A percentile compares a stretch with the other conserved stretches of the same genome.
These are phyloP conservation scores for Scleroderma citrinum DNA, from an alignment of 768 basidiomycete species.

Conservation along the genomic window DNA sequence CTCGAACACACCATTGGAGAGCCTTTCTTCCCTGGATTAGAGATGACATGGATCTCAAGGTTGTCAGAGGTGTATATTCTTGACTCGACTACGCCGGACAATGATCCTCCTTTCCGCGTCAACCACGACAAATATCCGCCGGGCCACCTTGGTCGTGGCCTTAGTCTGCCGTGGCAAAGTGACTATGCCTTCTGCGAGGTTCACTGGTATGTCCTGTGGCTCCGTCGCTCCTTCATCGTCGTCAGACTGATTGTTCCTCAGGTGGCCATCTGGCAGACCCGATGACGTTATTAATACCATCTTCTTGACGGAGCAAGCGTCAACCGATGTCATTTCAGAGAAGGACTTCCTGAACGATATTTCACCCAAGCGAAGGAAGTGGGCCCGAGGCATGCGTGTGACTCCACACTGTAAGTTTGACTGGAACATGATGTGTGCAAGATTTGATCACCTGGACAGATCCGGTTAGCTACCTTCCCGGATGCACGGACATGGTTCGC, in stretches of 20 bases:
- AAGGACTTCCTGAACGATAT: not conserved
- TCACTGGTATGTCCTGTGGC: constrained; percentile 21
- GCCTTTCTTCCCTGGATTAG: constrained; percentile 32
- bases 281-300: constrained; percentile 6
- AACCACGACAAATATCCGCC: constrained; percentile 15
- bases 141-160: constrained; percentile 25
- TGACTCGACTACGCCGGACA: not conserved
- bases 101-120: constrained; percentile 22
- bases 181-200: constrained; percentile 29
- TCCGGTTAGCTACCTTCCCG: constrained; percentile 7
- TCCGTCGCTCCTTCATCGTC: not conserved
- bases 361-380: not conserved
- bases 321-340: not conserved
- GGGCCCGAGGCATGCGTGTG: constrained; percentile 3
- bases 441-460: not conserved
- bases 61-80: constrained; percentile 13
- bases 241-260: not conserved
- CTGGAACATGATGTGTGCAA: not conserved
- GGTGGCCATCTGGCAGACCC: constrained; percentile 7
- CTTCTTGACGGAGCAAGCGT: not conserved
- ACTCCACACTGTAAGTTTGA: not conserved
- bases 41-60: constrained; percentile 29
- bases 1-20: constrained; percentile 29
- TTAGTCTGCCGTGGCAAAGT: constrained; percentile 33
- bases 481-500: constrained; percentile 16